Evolutionary conservation across 257 asterid genomes (phyloP), one percentile per base, ranked within the genome.

Genomic region (Plantago elongata): DNA sequence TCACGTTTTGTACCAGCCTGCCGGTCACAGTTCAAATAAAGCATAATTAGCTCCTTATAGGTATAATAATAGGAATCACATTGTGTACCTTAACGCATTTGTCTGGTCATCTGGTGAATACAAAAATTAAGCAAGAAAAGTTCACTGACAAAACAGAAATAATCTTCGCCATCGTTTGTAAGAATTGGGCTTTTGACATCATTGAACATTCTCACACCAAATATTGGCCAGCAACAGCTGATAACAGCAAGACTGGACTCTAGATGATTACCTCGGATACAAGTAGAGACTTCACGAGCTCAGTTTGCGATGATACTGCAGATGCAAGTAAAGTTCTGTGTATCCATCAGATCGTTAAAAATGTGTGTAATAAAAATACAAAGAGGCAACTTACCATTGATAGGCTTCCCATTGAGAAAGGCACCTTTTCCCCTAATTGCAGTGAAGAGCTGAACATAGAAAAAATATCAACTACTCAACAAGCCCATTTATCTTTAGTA

Each of bases 1-100:
- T 89, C 94, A 51, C 97, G 95, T 67, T 84, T 86, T 10, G 91
- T 81, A 62, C 94, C 95, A 0, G 66, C 86, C 96, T 89, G 84
- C 51, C 59, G 58, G 40, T 75, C 73, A 63, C 59, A 54, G 60
- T 67, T 58, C 29, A 40, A 17, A 59, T 38, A 51, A 61, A 62
- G 52, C 34, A 59, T 62, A 14, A 69, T 64, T 37, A 69, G 61
- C 54, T 60, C 59, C 46, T 34, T 34, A 34, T 34, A 34, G 40
- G 8, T 57, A 44, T 62, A 56, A 44, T 62, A 56, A 9, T 46
- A 13, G 14, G 47, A 34, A 34, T 34, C 40, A 43, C 2, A 34
- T 34, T 34, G 8, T 34, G 4, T 34, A 34, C 5, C 40, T 34
- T 34, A 4, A 34, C 40, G 4, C 2, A 34, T 34, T 34, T 7